Evolutionary conservation across 2,329 filamentous ascomycete genomes (phyloP).

Genomic region (Trichoderma sp.): DNA sequence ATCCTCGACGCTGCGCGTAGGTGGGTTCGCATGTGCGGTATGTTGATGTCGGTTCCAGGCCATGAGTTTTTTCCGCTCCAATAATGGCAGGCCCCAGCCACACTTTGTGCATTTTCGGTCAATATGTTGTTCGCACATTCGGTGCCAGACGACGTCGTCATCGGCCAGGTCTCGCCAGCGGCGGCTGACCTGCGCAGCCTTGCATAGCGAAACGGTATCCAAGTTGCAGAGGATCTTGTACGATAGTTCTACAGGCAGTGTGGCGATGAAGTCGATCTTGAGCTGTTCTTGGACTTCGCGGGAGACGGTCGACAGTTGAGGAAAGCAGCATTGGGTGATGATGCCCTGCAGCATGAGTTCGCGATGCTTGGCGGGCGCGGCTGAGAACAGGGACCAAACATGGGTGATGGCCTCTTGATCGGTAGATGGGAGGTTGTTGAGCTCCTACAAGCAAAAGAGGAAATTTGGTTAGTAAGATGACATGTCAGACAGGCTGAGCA

Average conservation of each 20-base stretch:
- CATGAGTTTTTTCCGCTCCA: constrained; percentile 85
- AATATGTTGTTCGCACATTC: constrained; percentile 97
- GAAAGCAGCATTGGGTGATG: constrained; percentile 95
- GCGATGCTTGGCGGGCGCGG: constrained; percentile 88
- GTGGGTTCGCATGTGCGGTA: constrained; percentile 50
- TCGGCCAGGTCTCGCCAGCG: constrained; percentile 90
- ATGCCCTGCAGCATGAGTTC: constrained; percentile 97
- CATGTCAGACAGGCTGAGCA: neutral
- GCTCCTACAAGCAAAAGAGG: constrained; percentile 58
- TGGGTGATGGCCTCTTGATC: constrained; percentile 97
- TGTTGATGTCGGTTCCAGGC: constrained; percentile 87
- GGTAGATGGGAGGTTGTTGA: constrained; percentile 77
- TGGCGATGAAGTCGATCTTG: constrained; percentile 93
- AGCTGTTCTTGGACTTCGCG: constrained; percentile 91
- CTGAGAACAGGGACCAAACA: constrained; percentile 97
- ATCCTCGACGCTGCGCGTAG: constrained; percentile 38
- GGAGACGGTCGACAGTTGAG: constrained; percentile 90
- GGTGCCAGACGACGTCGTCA: constrained; percentile 94
- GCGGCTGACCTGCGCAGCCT: constrained; percentile 90
- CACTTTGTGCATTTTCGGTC: constrained; percentile 93
- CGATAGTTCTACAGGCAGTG: constrained; percentile 85
- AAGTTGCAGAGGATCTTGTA: constrained; percentile 93
- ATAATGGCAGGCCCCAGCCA: constrained; percentile 87
- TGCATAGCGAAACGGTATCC: constrained; percentile 92
- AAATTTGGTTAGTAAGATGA: constrained; percentile 13